Evolutionary conservation across 2,329 filamentous ascomycete species (phyloP), one percentile per base, ranked within the genome.

Genomic region (Phoma sp.): DNA sequence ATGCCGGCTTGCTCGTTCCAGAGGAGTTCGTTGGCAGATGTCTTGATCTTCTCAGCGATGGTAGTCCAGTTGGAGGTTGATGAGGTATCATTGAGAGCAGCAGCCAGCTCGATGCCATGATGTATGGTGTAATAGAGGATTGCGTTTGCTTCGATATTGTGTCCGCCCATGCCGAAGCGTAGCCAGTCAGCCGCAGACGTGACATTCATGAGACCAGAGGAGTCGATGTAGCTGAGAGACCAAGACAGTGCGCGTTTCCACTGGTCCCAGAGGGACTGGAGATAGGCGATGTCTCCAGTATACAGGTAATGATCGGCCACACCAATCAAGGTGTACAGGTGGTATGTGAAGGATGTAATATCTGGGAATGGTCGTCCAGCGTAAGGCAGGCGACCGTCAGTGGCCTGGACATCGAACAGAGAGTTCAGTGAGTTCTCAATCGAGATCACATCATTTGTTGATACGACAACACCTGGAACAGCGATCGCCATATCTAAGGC

Each of bases 401-500:
- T 55, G 33, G 75, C 67, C 57, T 84, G 81, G 4, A 78, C 56
- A 1, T 75, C 74, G 46, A 83, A 83, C 6, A 81, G 67, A 1
- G 78, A 78, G 42, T 78, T 77, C 2, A 86, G 56, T 0, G 80
- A 81, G 55, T 83, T 83, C 15, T 77, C 75, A 7, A 84, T 74
- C 29, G 78, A 78, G 17, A 78, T 74, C 42, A 84, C 69, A 60
- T 85, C 82, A 23, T 80, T 79, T 0, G 83, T 85, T 7, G 81
- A 83, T 2, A 85, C 79, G 9, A 82, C 79, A 11, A 84, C 78
- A 26, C 76, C 78, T 2, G 84, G 83, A 0, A 84, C 75, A 4
- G 83, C 81, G 55, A 86, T 83, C 4, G 79, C 78, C 76, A 87
- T 83, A 63, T 88, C 85, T 71, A 14, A 14, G 1, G 1, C 5